Conservation (phyloP, 2,329 filamentous ascomycete species). For the Paecilomyces sp. region DNA sequence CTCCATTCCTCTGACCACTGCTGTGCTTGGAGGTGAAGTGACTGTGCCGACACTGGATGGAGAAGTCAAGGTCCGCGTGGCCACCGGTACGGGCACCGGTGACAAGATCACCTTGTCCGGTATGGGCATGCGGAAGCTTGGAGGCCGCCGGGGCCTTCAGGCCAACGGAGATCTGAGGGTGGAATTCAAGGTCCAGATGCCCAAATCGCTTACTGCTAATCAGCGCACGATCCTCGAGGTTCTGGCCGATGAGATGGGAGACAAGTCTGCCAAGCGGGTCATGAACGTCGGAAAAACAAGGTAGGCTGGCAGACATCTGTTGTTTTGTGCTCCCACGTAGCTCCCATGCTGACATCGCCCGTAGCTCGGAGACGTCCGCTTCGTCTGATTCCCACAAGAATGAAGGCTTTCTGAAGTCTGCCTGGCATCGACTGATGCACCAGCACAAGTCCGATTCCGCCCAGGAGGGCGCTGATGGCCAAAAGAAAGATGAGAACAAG, state of each 20-base stretch:
- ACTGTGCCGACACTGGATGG: slow-evolving; percentile 84
- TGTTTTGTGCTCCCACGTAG: not conserved
- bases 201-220: slow-evolving; percentile 85
- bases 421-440: slow-evolving; percentile 89
- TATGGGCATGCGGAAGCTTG: slow-evolving; percentile 88
- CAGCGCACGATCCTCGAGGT: slow-evolving; percentile 91
- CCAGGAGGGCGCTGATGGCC: slow-evolving; percentile 19
- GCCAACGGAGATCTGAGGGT: slow-evolving; percentile 77
- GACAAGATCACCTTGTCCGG: slow-evolving; percentile 83
- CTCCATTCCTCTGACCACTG: slow-evolving; percentile 84
- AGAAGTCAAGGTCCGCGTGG: slow-evolving; percentile 82
- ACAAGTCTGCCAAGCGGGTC: slow-evolving; percentile 82
- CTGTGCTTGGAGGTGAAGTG: slow-evolving; percentile 83
- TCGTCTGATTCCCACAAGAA: slow-evolving; percentile 56
- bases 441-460: slow-evolving; percentile 38
- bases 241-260: slow-evolving; percentile 91
- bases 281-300: slow-evolving; percentile 68
- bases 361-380: not conserved
- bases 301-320: slow-evolving; percentile 34
- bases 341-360: slow-evolving; percentile 5
- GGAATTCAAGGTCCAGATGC: slow-evolving; percentile 92
- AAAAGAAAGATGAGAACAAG: slow-evolving; percentile 14
- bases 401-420: slow-evolving; percentile 85
- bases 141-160: slow-evolving; percentile 51
- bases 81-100: slow-evolving; percentile 84